These are phyloP conservation scores for maize (Zea mays) DNA, from an alignment of 176 grass and related monocot genomes.

Conservation along the genomic window DNA sequence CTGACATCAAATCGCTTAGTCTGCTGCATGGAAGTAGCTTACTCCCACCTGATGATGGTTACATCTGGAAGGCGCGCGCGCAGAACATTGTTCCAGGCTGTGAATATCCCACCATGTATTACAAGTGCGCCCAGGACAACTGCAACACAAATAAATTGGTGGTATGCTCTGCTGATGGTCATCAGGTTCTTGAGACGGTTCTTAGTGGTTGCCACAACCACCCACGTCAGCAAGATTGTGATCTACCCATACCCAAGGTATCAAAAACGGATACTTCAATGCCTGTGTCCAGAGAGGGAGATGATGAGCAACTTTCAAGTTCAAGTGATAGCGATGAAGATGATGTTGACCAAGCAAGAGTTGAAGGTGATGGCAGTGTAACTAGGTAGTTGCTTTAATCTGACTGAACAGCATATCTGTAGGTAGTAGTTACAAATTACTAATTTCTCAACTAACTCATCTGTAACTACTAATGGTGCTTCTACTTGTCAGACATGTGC, in stretches of 20 bases:
- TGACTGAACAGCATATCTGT: background rate
- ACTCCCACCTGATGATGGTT: constrained; percentile 19
- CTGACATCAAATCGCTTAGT: background rate
- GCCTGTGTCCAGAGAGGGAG: background rate
- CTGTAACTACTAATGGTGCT: background rate
- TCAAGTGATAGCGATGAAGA: constrained; percentile 27
- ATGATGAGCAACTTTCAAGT: constrained; percentile 28
- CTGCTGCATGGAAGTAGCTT: background rate
- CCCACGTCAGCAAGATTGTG: background rate
- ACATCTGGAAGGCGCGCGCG: constrained; percentile 31
- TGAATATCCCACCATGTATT: constrained; percentile 28
- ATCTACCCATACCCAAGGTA: background rate
- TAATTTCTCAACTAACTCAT: background rate
- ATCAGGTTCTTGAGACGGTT: constrained; percentile 34
- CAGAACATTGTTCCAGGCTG: constrained; percentile 32
- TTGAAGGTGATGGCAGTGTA: background rate
- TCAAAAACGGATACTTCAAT: background rate
- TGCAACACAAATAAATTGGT: constrained; percentile 37
- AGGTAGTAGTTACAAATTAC: background rate
- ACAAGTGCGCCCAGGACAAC: constrained; percentile 22
- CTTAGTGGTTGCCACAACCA: constrained; percentile 42
- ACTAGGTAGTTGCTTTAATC: constrained; percentile 30
- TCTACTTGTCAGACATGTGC: background rate
- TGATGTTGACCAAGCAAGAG: background rate
- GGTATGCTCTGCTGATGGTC: constrained; percentile 29